Base-by-base conservation (phyloP, 116 monocot species). In the Posidonia oceanica region DNA sequence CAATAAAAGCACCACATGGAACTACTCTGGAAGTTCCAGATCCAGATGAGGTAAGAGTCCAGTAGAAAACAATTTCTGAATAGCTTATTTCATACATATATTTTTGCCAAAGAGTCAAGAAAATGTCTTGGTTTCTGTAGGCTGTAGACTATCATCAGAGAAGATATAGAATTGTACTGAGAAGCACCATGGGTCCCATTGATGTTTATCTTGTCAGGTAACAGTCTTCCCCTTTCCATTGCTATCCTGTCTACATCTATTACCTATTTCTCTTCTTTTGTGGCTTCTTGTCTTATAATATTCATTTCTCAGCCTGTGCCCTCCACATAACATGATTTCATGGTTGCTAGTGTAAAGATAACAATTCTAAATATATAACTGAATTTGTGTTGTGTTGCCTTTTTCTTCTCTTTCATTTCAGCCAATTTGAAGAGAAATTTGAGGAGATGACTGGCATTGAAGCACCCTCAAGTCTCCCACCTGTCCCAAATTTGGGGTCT, bases 121-220 rank as follows among this genome's bases (percentile, higher is more conserved):
- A n/a, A n/a, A 66, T 18, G 17, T 4, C 38, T 61, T 39, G 74
- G 15, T 21, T 67, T 41, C 39, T 60, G 10, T 71, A 93, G 98
- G 84, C 78, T 77, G 89, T 80, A 75, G 98, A 98, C 36, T 86
- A 84, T 90, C 74, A 82, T 21, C 93, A 88, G 69, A 90, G 98
- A 69, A 92, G 98, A 83, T 93, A 98, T 42, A 90, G 90, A 69
- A 86, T 98, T 75, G 87, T 98, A 42, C 72, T 98, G 23, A 80
- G 98, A 83, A 98, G 93, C 63, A 88, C 82, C 48, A 88, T 93
- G 93, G 93, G 98, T 53, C 83, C 87, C 7, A 98, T 98, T 55
- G 93, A 98, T 88, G 93, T 93, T 44, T 93, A 98, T 72, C 87
- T 98, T 61, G 90, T 98, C 23, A 98, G 98, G 98, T 98, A 89